Conservation (phyloP, 164 flowering plant genomes). For the Platanus orientalis region DNA sequence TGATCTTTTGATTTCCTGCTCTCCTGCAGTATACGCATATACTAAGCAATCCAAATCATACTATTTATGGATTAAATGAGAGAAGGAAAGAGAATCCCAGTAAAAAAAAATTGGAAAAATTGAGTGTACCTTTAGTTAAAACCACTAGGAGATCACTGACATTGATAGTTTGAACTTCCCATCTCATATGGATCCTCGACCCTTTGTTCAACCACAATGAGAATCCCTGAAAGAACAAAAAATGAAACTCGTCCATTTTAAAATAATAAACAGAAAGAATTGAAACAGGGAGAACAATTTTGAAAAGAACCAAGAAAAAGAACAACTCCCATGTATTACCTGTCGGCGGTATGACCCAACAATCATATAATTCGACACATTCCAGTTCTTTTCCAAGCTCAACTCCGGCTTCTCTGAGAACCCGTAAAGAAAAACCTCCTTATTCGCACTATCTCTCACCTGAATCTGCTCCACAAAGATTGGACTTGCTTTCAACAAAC, state of each 20-base stretch:
- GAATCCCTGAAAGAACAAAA: constrained; percentile 39
- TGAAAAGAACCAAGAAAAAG: neutral
- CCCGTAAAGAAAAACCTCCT: constrained; percentile 44
- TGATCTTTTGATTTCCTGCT: too few species aligned
- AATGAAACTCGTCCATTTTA: neutral
- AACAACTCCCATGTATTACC: constrained; percentile 17
- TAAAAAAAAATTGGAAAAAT: neutral
- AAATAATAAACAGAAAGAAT: neutral
- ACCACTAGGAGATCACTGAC: constrained; percentile 28
- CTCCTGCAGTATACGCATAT: too few species aligned
- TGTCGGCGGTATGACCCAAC: constrained; percentile 37
- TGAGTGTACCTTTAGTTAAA: constrained; percentile 40
- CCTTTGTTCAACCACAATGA: constrained; percentile 67
- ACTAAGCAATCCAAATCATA: too few species aligned
- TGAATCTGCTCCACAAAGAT: constrained; percentile 48
- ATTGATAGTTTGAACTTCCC: constrained; percentile 33
- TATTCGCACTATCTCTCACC: constrained; percentile 33
- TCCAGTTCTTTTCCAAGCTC: constrained; percentile 45
- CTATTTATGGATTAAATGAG: too few species aligned
- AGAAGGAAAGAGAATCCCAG: neutral
- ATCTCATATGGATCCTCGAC: constrained; percentile 38
- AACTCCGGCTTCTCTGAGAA: constrained; percentile 49
- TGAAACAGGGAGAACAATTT: neutral
- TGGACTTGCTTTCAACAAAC: constrained; percentile 46
- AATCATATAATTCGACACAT: constrained; percentile 30